phyloP scores from a whole-genome alignment of 2,329 filamentous ascomycete genomes.

The Spiromastix sp. region DNA sequence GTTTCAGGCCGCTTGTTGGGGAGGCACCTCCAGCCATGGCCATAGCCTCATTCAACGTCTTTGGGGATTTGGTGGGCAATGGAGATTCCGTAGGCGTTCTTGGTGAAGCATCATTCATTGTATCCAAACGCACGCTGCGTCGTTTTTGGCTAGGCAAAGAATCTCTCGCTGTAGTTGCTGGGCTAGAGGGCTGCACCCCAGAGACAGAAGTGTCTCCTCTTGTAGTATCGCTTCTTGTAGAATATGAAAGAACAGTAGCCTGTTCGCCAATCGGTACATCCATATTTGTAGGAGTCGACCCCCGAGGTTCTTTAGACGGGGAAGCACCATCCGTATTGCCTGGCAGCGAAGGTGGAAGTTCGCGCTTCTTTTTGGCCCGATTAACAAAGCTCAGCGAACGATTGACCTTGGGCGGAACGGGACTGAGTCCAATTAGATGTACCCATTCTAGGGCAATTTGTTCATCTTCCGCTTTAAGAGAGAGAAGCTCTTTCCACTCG shows the following conservation, averaged over 20 bases:
- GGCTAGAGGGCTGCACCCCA: background rate
- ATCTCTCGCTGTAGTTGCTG: background rate
- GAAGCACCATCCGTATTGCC: slow-evolving; percentile 14
- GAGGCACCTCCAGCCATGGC: slow-evolving; percentile 20
- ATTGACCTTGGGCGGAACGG: slow-evolving; percentile 50
- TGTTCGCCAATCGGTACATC: slow-evolving; percentile 52
- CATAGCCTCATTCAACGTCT: slow-evolving; percentile 13
- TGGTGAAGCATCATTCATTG: background rate
- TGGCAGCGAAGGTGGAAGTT: slow-evolving; percentile 9
- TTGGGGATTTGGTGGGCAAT: slow-evolving; percentile 5
- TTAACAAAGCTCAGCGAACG: slow-evolving; percentile 44
- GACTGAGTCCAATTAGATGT: slow-evolving; percentile 62
- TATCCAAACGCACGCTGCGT: no score
- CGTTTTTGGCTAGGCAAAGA: background rate
- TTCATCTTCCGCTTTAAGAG: slow-evolving; percentile 64
- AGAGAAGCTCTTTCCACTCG: slow-evolving; percentile 77
- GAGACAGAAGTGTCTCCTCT: no score
- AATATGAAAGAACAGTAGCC: slow-evolving; percentile 5
- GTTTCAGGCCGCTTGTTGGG: slow-evolving; percentile 23
- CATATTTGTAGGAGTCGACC: slow-evolving; percentile 42
- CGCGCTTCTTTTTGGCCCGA: slow-evolving; percentile 27
- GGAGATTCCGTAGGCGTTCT: slow-evolving; percentile 3
- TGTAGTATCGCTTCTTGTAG: no score
- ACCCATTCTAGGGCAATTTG: slow-evolving; percentile 79
- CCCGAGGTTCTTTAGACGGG: slow-evolving; percentile 27